These are phyloP conservation scores for Trypanosoma melophagium DNA, from an alignment of 208 protist genomes.

Conservation along the genomic window DNA sequence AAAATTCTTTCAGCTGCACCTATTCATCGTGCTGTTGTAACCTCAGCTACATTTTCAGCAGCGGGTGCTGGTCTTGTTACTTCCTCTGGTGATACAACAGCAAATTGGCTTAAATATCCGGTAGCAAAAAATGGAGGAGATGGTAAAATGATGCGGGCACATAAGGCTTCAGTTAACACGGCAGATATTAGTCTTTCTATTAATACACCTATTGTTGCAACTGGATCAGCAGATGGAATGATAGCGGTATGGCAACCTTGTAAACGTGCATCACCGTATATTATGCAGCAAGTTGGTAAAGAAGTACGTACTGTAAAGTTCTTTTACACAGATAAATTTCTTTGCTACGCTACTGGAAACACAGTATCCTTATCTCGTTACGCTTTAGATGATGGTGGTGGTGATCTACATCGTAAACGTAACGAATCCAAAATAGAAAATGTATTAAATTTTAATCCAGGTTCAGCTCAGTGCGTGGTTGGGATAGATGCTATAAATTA, in stretches of 20 bases:
- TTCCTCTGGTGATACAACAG: constrained; percentile 39
- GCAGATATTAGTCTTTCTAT: constrained; percentile 61
- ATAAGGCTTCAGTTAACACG: constrained; percentile 41
- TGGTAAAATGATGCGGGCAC: constrained; percentile 34
- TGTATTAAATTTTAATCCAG: constrained; percentile 27
- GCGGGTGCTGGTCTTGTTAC: constrained; percentile 50
- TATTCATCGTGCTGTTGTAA: constrained; percentile 35
- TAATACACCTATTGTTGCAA: constrained; percentile 47
- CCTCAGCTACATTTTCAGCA: constrained; percentile 37
- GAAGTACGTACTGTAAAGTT: constrained; percentile 60
- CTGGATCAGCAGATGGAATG: constrained; percentile 51
- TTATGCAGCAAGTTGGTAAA: constrained; percentile 20
- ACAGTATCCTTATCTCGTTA: constrained; percentile 41
- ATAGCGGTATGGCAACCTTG: constrained; percentile 60
- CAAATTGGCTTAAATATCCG: constrained; percentile 52
- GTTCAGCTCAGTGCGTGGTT: constrained; percentile 51
- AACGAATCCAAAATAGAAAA: constrained; percentile 27
- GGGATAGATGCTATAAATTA: constrained; percentile 71
- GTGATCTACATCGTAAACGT: constrained; percentile 30
- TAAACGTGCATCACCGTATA: constrained; percentile 20
- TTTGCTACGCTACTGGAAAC: constrained; percentile 47
- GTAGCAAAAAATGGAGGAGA: constrained; percentile 42
- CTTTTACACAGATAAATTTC: constrained; percentile 80
- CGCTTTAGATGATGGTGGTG: constrained; percentile 26
- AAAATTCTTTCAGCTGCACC: constrained; percentile 28